Base-by-base conservation (phyloP, 2,329 filamentous ascomycete species). In the Setomelanomma holmii region DNA sequence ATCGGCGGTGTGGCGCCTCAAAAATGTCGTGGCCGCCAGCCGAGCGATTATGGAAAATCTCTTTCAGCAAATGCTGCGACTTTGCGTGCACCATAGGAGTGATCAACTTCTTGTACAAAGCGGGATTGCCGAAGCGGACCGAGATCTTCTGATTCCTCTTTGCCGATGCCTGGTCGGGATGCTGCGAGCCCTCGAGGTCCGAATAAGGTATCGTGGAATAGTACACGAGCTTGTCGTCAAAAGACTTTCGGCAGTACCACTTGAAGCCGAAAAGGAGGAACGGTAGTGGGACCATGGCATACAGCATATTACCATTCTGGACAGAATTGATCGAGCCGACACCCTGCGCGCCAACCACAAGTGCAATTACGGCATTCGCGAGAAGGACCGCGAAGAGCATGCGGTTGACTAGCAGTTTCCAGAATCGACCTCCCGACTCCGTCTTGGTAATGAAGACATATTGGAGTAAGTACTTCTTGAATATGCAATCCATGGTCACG, bases 381-480 rank as follows among this genome's bases (percentile, higher is more conserved):
- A 98, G 79, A 11, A 96, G 82, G 1, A 87, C 83, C 11, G 86
- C 90, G 64, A 97, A 93, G 22, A 98, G 78, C 71, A 97, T 81
- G n/a, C 95, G 89, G 75, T 99, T 98, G 80, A 91, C 95, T 1
- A 98, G 76, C 1, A 92, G 84, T 12, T 90, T 86, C 95, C 95
- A 98, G 71, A 93, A 96, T 72, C 89, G 85, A 43, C 95, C 95
- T 11, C 93, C 93, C 0, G 92, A 97, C 71, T 99, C 95, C 7
- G 89, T 96, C 80, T 98, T 98, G 43, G 95, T 98, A 56, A 97
- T 85, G 69, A 97, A 96, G 60, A 97, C 89, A 75, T 99, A 82
- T 46, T 75, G 73, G 19, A 98, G 79, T 38, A 97, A 80, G 69
- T 99, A 99, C 76, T 97, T 98, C 81, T 96, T 97, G 67, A 98